Evolutionary conservation across 2,329 filamentous ascomycete genomes (phyloP), one percentile per base, ranked within the genome.

Genomic region (Microcyclosporella mali): DNA sequence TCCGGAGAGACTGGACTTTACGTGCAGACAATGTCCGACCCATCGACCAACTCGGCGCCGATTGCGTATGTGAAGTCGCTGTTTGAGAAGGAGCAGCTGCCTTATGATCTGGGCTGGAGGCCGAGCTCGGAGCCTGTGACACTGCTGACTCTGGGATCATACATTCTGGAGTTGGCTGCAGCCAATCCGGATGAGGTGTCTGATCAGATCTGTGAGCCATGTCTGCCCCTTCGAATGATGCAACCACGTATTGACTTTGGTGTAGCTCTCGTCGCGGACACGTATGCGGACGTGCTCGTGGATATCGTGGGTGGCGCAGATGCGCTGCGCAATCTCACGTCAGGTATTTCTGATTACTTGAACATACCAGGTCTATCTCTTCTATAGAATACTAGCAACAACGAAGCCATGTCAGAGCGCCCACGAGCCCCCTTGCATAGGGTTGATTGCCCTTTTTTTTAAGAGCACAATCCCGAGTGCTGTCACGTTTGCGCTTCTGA

Each of bases 1-100:
- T 61, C 58, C 38, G 58, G 57, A 17, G 62, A 65, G 50, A 64
- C 58, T 0, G 59, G 57, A 1, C 37, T 64, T 2, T 64, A 60
- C 33, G 39, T 63, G 12, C 54, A 52, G 12, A 53, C 56, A 1
- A 55, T 65, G 49, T 56, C 56, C 19, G 46, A 59, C 35, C 56
- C 57, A 3, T 36, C 45, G 11, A 53, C 47, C 11, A 61, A 58
- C 7, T 47, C 52, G 16, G 59, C 59, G 9, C 52, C 46, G 1
- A 18, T 63, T 12, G 46, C 59, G 7, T 63, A 56, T 38, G 53
- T 64, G 12, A 52, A 51, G 35, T 53, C 47, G 11, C 18, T 52
- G 18, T 47, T 52, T 31, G 46, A 61, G 46, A 33, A 62, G 43
- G 57, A 61, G 42, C 51, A 47, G 34, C 39, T 63, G 12, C 62